Conservation (phyloP, 2,329 filamentous ascomycete genomes). For the Verticillium dahliae region DNA sequence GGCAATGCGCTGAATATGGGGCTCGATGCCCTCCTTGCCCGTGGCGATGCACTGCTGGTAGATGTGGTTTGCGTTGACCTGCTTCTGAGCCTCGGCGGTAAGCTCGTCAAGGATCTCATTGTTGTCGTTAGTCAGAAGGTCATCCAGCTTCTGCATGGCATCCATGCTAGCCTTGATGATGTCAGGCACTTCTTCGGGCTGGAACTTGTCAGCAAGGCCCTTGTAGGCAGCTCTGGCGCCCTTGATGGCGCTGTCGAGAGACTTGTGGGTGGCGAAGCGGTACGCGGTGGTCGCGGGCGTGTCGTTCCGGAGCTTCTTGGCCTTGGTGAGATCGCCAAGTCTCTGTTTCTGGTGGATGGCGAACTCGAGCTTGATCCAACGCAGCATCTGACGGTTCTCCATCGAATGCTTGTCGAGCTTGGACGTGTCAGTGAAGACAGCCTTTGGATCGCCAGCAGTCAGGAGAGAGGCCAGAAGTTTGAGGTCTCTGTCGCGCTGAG, state of each 20-base stretch:
- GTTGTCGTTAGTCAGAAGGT: neutral
- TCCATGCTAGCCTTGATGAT: neutral
- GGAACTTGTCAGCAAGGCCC: neutral
- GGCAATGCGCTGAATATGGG: neutral
- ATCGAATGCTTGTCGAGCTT: neutral
- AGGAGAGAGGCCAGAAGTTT: neutral
- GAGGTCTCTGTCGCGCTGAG: neutral
- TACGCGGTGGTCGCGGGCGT: neutral
- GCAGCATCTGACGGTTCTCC: neutral
- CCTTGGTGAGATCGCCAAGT: neutral
- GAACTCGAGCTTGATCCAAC: neutral
- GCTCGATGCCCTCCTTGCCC: neutral
- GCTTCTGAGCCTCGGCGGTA: neutral
- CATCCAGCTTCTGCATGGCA: neutral
- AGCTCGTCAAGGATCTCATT: neutral
- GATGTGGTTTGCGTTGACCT: neutral
- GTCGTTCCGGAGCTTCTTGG: neutral
- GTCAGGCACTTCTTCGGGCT: neutral
- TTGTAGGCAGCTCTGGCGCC: neutral
- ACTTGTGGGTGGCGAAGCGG: neutral
- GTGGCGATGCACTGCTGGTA: neutral
- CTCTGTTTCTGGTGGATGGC: neutral
- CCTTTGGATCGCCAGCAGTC: neutral
- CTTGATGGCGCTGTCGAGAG: neutral
- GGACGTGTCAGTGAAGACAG: neutral